Evolutionary conservation across 768 basidiomycete species (phyloP), one percentile per base, ranked within the genome.

Genomic region (Termitomyces sp.): DNA sequence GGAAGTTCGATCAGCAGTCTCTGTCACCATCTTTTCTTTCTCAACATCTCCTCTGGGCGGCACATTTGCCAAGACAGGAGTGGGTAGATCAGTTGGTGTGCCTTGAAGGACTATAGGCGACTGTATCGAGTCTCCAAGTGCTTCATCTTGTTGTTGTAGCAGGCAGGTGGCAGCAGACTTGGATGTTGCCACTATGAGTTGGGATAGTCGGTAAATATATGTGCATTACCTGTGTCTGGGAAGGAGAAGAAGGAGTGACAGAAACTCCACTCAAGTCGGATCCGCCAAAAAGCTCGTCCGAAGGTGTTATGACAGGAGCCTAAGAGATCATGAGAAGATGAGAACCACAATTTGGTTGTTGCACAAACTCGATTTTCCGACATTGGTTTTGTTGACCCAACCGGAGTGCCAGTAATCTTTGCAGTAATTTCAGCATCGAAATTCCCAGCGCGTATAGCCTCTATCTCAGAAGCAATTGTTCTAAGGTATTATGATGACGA

Each of bases 401-500:
- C 28, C 2, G 66, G 63, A 38, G 55, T 20, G 36, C 67, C 66
- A 75, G 68, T 57, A 5, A 69, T 56, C 40, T 62, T 77, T 64
- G 58, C 68, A 67, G 60, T 65, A 18, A 88, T 81, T 63, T 72
- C 73, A 51, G 77, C 75, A 65, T 89, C 88, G 82, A 85, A 84
- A 55, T 73, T 71, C 1, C 91, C 91, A 13, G 79, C 74, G 30
- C 86, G 85, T 61, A 94, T 89, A 2, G 85, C 84, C 52, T 90
- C 84, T 48, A 95, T 91, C 71, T 95, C 93, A 3, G 79, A 72
- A 20, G 86, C 78, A 14, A 94, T 76, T 36, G 71, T 72, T 71
- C 92, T 93, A 53, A 28, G 60, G 7, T 30, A 18, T 7, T 20
- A 40, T 16, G 40, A 54, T 16, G 60, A 58, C 6, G 40, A 54